Evolutionary conservation across 1,284 basidiomycete genomes (phyloP), one percentile per base, ranked within the genome.

Genomic region (Tylopilus sp.): DNA sequence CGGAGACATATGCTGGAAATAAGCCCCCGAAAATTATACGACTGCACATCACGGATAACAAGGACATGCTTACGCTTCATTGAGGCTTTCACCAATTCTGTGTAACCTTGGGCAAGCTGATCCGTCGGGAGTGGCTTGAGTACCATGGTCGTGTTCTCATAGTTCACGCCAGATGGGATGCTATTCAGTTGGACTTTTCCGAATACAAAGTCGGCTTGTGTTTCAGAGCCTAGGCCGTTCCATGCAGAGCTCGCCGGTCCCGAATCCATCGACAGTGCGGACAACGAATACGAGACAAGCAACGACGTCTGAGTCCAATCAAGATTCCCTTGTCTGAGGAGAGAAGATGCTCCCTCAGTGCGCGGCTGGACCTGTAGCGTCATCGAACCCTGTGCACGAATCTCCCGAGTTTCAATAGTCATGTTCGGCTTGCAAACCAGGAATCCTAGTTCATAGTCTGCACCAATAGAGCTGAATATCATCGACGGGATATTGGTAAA

Each of bases 361-460:
- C 47, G 31, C 10, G 53, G 44, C 15, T 46, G 50, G 10, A 57
- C 55, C 7, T 36, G 44, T 3, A 56, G 35, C 1, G 31, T 44
- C 51, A 47, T 50, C 2, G 44, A 47, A 3, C 52, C 52, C 3
- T 28, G 41, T 2, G 52, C 55, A 21, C 52, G 52, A 16, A 60
- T 33, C 35, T 62, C 58, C 1, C 60, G 51, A 4, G 59, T 59
- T 35, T 60, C 53, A 13, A 60, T 54, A 0, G 47, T 55, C 16
- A 57, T 44, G 29, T 60, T 61, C 1, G 59, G 59, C 26, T 58
- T 58, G 42, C 59, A 61, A 15, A 51, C 50, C 9, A 60, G 44
- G 46, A 60, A 61, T 3, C 44, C 51, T 2, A 61, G 2, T n/a
- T 53, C 34, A 12, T 57, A 55, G 23, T 56, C 51, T 10, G 55